Evolutionary conservation across 163 green algal species (phyloP).

Genomic region (Scenedesmus sp.): DNA sequence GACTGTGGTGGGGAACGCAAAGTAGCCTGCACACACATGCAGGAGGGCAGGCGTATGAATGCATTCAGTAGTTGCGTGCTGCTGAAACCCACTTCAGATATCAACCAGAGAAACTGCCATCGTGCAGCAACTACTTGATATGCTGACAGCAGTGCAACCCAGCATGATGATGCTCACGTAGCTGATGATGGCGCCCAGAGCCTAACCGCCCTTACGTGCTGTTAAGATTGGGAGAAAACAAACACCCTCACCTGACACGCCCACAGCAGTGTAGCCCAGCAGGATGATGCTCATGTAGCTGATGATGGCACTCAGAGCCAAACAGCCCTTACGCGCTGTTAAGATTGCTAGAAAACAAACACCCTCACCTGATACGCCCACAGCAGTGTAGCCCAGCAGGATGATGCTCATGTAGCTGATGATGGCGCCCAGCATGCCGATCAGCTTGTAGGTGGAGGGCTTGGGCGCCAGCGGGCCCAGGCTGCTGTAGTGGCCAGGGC

Average conservation of each 20-base stretch:
- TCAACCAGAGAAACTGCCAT: no score
- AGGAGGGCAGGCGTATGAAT: no score
- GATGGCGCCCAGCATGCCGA: conserved; percentile 69
- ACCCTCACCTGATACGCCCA: conserved; percentile 29
- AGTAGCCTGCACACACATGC: conserved; percentile 64
- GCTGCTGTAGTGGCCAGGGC: conserved; percentile 51
- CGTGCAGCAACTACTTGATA: background rate
- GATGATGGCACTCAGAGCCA: background rate
- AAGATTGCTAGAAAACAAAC: background rate
- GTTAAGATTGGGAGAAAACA: background rate
- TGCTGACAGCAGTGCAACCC: background rate
- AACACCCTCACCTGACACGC: conserved; percentile 11
- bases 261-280: conserved; percentile 1
- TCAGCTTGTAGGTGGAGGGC: conserved; percentile 68
- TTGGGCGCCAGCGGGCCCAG: conserved; percentile 55
- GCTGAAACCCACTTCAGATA: no score
- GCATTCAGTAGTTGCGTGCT: no score
- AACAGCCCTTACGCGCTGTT: background rate
- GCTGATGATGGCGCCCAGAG: background rate
- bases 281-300: background rate
- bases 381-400: conserved; percentile 60
- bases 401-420: conserved; percentile 61
- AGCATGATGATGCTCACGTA: background rate
- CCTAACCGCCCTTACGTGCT: background rate
- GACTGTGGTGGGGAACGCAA: conserved; percentile 65